These are phyloP conservation scores for Osmanthus fragrans DNA, from an alignment of 257 asterid genomes.

Conservation along the genomic window DNA sequence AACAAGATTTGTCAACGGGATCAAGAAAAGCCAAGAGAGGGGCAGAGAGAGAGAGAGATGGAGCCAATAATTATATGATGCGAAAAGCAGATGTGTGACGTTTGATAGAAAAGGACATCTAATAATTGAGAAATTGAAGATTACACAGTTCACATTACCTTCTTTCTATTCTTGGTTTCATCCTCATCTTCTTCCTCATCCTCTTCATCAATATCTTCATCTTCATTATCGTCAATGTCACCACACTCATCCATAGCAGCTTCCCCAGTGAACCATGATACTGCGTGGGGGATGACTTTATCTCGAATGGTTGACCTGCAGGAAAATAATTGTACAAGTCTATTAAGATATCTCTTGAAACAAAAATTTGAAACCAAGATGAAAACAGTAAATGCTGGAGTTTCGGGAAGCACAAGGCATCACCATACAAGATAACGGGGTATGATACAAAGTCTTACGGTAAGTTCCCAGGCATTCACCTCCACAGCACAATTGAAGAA, in stretches of 20 bases:
- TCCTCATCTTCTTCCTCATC: conserved; percentile 42
- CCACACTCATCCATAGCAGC: conserved; percentile 65
- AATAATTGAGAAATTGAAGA: not conserved
- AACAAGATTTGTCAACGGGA: not conserved
- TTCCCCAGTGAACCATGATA: conserved; percentile 93
- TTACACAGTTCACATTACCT: not conserved
- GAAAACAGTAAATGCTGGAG: not conserved
- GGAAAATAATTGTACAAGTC: not conserved
- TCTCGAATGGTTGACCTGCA: conserved; percentile 80
- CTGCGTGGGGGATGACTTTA: conserved; percentile 83
- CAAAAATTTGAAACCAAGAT: not conserved
- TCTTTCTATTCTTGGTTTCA: conserved; percentile 13
- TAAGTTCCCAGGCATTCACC: not conserved
- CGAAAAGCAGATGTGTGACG: not conserved
- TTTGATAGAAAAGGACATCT: not conserved
- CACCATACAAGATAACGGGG: not conserved
- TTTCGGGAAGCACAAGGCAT: too few relatives aligned
- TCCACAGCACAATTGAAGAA: not conserved
- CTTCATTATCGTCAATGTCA: conserved; percentile 57
- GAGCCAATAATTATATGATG: not conserved
- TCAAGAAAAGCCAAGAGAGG: not conserved
- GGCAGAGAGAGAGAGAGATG: not conserved
- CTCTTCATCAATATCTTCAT: not conserved
- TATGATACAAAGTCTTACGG: not conserved
- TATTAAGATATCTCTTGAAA: not conserved